These are phyloP conservation scores for Arabidopsis lyrata DNA, from an alignment of 441 rosid genomes.

Conservation along the genomic window DNA sequence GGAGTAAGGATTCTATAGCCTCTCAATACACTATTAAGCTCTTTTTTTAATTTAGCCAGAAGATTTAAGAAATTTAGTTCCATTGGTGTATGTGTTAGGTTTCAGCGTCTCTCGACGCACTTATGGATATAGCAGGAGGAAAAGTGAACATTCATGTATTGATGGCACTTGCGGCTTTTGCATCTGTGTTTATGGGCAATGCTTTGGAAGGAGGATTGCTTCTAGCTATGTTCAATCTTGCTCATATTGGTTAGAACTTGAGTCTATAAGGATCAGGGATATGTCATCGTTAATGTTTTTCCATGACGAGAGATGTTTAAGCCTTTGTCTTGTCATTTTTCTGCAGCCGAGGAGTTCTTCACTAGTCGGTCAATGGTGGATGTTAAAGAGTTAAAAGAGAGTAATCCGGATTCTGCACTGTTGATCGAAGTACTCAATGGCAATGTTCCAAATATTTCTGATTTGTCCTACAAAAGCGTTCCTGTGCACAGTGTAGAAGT, in stretches of 20 bases:
- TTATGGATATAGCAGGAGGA: constrained; percentile 88
- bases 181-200: constrained; percentile 95
- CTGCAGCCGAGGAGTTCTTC: constrained; percentile 96
- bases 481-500: constrained; percentile 87
- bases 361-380: constrained; percentile 93
- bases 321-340: constrained; percentile 26
- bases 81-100: constrained; percentile 53
- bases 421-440: constrained; percentile 70
- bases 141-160: constrained; percentile 94
- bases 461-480: constrained; percentile 76
- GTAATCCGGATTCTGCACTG: constrained; percentile 86
- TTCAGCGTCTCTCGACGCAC: constrained; percentile 92
- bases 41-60: neutral
- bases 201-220: constrained; percentile 96
- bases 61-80: constrained; percentile 7
- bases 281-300: neutral
- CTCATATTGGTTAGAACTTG: constrained; percentile 77
- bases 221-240: constrained; percentile 96
- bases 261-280: constrained; percentile 8
- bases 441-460: constrained; percentile 67
- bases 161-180: constrained; percentile 98
- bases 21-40: neutral
- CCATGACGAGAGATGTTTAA: neutral
- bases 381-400: constrained; percentile 93
- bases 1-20: constrained; percentile 10